Conservation (phyloP, 352 stramenopile genomes). For the Phytophthora hibernalis region DNA sequence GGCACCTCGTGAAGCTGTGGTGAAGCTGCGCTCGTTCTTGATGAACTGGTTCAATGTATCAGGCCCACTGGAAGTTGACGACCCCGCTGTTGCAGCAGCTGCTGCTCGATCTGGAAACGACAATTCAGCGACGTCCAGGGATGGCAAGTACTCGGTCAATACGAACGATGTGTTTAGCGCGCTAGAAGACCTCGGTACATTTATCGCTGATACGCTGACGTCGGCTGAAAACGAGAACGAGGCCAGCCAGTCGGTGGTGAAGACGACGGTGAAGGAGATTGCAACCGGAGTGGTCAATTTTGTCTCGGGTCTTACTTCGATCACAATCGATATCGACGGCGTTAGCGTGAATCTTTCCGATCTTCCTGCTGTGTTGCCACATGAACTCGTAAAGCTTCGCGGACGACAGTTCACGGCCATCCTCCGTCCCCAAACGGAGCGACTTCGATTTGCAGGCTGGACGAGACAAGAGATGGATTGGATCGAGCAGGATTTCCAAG, state of each 20-base stretch:
- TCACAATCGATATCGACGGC: conserved; percentile 28
- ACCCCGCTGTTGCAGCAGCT: conserved; percentile 17
- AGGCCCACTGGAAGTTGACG: conserved; percentile 10
- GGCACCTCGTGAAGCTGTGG: conserved; percentile 14
- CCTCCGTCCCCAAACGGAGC: conserved; percentile 28
- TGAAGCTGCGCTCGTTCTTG: conserved; percentile 19
- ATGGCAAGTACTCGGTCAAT: conserved; percentile 32
- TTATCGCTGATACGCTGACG: conserved; percentile 21
- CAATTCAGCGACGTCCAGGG: conserved; percentile 17
- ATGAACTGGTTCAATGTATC: conserved; percentile 32
- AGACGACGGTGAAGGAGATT: conserved; percentile 29
- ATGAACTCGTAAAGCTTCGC: conserved; percentile 35
- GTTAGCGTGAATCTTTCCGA: background rate
- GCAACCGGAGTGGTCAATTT: conserved; percentile 29
- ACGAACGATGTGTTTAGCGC: conserved; percentile 13
- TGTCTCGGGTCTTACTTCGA: conserved; percentile 29
- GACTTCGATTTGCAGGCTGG: conserved; percentile 31
- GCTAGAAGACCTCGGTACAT: conserved; percentile 33
- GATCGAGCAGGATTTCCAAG: conserved; percentile 45
- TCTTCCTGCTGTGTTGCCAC: conserved; percentile 32
- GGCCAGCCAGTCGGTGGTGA: conserved; percentile 3
- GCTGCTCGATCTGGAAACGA: conserved; percentile 5
- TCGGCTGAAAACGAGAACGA: conserved; percentile 15
- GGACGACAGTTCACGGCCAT: conserved; percentile 28
- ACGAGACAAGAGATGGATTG: conserved; percentile 39